phyloP scores from a whole-genome alignment of 164 flowering plant species.

The Paratinospora sagittata region DNA sequence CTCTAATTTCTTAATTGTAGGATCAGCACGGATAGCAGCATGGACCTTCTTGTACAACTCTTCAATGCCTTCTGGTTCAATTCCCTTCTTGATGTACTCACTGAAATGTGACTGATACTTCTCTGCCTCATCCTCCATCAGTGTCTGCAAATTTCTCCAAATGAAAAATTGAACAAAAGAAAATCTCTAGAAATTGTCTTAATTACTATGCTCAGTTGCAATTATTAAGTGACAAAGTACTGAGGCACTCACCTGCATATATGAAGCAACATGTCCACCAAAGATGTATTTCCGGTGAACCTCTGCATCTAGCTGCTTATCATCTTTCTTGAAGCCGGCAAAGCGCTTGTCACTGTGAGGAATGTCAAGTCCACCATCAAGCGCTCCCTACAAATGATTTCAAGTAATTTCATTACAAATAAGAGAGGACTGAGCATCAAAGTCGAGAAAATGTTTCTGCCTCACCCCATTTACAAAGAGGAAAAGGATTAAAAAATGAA shows the following conservation, averaged over 20 bases:
- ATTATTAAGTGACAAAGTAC: background rate
- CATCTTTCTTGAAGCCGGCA: constrained; percentile 49
- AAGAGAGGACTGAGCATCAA: background rate
- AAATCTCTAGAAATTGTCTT: background rate
- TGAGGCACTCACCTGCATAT: constrained; percentile 33
- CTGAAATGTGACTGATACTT: constrained; percentile 75
- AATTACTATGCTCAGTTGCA: background rate
- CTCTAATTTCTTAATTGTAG: constrained; percentile 42
- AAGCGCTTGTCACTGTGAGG: constrained; percentile 66
- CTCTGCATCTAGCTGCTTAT: constrained; percentile 49
- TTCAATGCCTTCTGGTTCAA: constrained; percentile 60
- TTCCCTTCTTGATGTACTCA: constrained; percentile 53
- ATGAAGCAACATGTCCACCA: constrained; percentile 55
- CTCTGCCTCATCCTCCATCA: constrained; percentile 82
- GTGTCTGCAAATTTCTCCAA: constrained; percentile 31
- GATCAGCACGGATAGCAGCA: constrained; percentile 57
- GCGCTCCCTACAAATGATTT: constrained; percentile 34
- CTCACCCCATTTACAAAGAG: background rate
- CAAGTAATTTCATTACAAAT: background rate
- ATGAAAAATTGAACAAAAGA: background rate
- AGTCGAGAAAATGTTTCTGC: background rate
- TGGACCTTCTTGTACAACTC: constrained; percentile 53
- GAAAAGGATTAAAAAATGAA: background rate
- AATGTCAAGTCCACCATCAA: constrained; percentile 60
- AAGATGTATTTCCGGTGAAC: constrained; percentile 50